These are phyloP conservation scores for Cystofilobasidium bisporidii DNA, from an alignment of 768 basidiomycete genomes.

Conservation along the genomic window DNA sequence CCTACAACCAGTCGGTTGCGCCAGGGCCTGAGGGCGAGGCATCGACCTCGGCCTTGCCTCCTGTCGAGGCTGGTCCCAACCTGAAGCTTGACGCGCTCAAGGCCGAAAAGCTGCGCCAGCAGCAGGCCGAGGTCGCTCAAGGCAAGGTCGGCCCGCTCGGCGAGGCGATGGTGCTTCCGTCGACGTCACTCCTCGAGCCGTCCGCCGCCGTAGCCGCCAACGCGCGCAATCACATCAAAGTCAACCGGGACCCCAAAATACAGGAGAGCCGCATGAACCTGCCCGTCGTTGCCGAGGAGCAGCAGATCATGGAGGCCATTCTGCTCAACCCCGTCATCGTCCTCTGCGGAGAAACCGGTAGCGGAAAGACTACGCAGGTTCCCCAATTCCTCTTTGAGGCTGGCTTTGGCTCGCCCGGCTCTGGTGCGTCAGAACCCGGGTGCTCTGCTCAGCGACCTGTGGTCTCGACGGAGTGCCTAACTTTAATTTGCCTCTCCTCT, in stretches of 20 bases:
- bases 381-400: constrained; percentile 98
- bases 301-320: constrained; percentile 85
- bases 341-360: constrained; percentile 90
- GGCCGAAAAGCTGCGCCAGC: neutral
- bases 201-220: constrained; percentile 24
- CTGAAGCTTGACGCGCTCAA: constrained; percentile 33
- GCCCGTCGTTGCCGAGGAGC: constrained; percentile 87
- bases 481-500: too few species aligned
- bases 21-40: neutral
- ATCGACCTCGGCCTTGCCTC: neutral
- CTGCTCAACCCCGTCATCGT: constrained; percentile 75
- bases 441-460: too few species aligned
- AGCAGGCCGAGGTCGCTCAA: constrained; percentile 2
- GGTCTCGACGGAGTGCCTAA: too few species aligned
- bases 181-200: constrained; percentile 48
- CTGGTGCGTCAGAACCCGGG: constrained; percentile 68
- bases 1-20: constrained; percentile 40
- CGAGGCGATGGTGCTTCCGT: constrained; percentile 56
- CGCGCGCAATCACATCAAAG: constrained; percentile 45
- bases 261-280: constrained; percentile 66
- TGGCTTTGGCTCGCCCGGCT: constrained; percentile 74
- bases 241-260: constrained; percentile 60
- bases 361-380: constrained; percentile 95
- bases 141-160: constrained; percentile 64
- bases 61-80: constrained; percentile 22